phyloP scores from a whole-genome alignment of 2,329 filamentous ascomycete species.

The Penicillium sp. region DNA sequence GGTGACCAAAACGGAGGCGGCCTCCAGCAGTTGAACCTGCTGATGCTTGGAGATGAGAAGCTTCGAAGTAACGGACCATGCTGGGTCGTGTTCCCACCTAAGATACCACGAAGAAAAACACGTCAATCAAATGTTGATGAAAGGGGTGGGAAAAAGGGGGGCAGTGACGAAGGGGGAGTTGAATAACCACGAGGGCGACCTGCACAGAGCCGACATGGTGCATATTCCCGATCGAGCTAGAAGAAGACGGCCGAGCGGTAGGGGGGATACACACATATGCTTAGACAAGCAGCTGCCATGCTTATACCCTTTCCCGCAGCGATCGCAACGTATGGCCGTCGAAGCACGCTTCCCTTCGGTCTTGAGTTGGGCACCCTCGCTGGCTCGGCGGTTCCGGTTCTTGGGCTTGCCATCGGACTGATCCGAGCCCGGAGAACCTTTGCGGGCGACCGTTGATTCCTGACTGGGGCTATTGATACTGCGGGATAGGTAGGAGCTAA shows the following conservation, averaged over 20 bases:
- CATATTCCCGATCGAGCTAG: conserved; percentile 35
- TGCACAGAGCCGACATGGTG: conserved; percentile 34
- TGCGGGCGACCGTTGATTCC: conserved; percentile 31
- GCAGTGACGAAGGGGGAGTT: conserved; percentile 19
- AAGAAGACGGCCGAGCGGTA: conserved; percentile 35
- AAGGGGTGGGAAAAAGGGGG: conserved; percentile 26
- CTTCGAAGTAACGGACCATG: conserved; percentile 96
- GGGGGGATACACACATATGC: conserved; percentile 87
- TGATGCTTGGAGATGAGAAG: conserved; percentile 98
- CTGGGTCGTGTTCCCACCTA: conserved; percentile 99
- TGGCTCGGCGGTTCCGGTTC: conserved; percentile 57
- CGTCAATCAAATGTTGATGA: conserved; percentile 33
- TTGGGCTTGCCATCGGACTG: conserved; percentile 37
- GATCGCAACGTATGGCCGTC: conserved; percentile 86
- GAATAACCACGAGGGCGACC: conserved; percentile 34
- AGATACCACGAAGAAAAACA: conserved; percentile 29
- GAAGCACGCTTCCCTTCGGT: conserved; percentile 69
- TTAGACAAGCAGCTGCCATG: conserved; percentile 99
- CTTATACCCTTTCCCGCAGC: conserved; percentile 99
- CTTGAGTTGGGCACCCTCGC: conserved; percentile 80
- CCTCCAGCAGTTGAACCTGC: conserved; percentile 93
- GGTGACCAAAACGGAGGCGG: conserved; percentile 85
- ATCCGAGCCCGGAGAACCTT: conserved; percentile 31
- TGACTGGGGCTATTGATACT: conserved; percentile 31
- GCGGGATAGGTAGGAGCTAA: conserved; percentile 38